Percentiles rank a stretch among this genome's conserved stretches.
These are phyloP conservation scores for Effrenium voratum DNA, from an alignment of 73 alveolate species.

Conservation along the genomic window DNA sequence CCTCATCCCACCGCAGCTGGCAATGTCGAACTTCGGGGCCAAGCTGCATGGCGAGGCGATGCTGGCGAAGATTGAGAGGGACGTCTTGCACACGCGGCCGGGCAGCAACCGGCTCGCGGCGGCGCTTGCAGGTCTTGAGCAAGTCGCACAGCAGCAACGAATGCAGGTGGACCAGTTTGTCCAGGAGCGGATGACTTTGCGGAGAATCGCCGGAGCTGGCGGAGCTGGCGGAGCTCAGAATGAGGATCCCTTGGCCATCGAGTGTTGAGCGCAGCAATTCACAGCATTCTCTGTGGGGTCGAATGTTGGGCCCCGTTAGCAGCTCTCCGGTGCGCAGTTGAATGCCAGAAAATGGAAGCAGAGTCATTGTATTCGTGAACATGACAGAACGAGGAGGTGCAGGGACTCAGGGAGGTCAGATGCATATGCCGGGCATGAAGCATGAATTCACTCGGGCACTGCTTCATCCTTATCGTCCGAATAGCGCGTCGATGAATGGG, in stretches of 20 bases:
- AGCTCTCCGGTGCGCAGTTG: too few species aligned
- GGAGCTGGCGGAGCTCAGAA: background rate
- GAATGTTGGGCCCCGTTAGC: too few species aligned
- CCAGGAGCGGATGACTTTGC: background rate
- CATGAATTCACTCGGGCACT: too few species aligned
- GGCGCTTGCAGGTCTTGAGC: background rate
- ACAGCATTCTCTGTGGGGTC: too few species aligned
- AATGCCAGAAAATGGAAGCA: too few species aligned
- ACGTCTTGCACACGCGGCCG: background rate
- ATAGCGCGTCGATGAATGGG: too few species aligned
- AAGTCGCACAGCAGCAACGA: background rate
- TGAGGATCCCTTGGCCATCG: background rate
- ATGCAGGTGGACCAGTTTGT: background rate
- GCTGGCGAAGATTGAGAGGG: background rate
- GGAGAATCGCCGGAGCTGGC: background rate
- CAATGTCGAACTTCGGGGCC: background rate
- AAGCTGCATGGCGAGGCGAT: conserved; percentile 16
- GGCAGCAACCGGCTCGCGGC: background rate
- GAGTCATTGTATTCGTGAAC: too few species aligned
- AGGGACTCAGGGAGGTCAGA: too few species aligned
- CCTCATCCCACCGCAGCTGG: background rate
- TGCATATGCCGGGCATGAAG: too few species aligned
- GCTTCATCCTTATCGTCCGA: too few species aligned
- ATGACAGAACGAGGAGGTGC: too few species aligned
- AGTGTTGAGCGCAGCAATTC: too few species aligned